These are phyloP conservation scores for Talaromyces sp. DNA, from an alignment of 2,329 filamentous ascomycete species.

Conservation along the genomic window DNA sequence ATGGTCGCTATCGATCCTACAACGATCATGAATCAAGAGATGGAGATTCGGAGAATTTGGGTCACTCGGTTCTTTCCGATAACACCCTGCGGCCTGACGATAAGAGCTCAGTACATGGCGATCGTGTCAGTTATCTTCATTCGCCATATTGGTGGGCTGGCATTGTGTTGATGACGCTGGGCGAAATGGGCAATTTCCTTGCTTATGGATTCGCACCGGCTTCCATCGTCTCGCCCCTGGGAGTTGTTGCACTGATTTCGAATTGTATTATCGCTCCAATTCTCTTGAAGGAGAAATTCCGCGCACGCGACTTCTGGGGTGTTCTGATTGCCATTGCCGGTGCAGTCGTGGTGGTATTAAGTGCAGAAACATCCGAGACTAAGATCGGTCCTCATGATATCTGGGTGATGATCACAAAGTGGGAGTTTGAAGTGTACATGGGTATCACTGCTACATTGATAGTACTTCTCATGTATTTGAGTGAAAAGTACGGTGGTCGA, in stretches of 20 bases:
- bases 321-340: slow-evolving; percentile 83
- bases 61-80: slow-evolving; percentile 39
- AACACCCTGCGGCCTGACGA: slow-evolving; percentile 26
- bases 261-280: slow-evolving; percentile 96
- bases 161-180: slow-evolving; percentile 85
- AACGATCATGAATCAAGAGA: slow-evolving; percentile 31
- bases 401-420: slow-evolving; percentile 79
- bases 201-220: slow-evolving; percentile 97
- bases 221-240: slow-evolving; percentile 92
- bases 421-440: slow-evolving; percentile 89
- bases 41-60: slow-evolving; percentile 22
- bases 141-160: slow-evolving; percentile 97
- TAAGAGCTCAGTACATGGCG: slow-evolving; percentile 32
- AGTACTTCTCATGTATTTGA: slow-evolving; percentile 72
- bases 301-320: slow-evolving; percentile 78
- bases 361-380: slow-evolving; percentile 81
- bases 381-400: slow-evolving; percentile 89
- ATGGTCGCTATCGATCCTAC: background rate
- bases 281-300: slow-evolving; percentile 87
- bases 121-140: slow-evolving; percentile 72
- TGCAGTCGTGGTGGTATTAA: slow-evolving; percentile 88
- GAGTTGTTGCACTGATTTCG: slow-evolving; percentile 92
- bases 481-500: slow-evolving; percentile 75
- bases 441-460: slow-evolving; percentile 73
- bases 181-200: slow-evolving; percentile 93